Base-by-base conservation (phyloP, 1,139 yeast species). In the Sugiyamaella pinicola region DNA sequence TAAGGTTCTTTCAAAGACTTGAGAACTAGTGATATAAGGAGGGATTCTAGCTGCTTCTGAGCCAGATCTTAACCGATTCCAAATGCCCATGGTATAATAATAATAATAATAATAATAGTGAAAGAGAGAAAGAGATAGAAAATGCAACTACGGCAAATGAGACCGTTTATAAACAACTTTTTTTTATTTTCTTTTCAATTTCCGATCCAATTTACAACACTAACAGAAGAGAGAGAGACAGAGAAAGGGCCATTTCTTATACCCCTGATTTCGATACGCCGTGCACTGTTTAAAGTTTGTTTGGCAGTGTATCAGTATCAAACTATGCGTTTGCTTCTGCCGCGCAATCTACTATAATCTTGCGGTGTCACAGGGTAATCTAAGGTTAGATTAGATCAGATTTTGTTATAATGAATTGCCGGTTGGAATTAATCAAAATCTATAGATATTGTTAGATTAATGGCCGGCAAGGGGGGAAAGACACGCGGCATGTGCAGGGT, bases 51-150 rank as follows among this genome's bases (percentile, higher is more conserved):
- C 26, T 9, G 52, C 46, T 17, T 49, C 57, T 21, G 58, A 55
- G 15, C 44, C 54, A 8, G 58, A 49, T 35, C 59, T 28, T 17
- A 55, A 44, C 19, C 60, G 51, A 15, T 47, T 41, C 21, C 50
- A 39, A 28, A 57, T n/a, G 17, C 35, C 35, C 13, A 31, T 31
- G 8, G n/a, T n/a, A n/a, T n/a, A n/a, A n/a, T n/a, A n/a, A n/a
- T n/a, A n/a, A n/a, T n/a, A n/a, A n/a, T n/a, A n/a, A n/a, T n/a
- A n/a, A n/a, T n/a, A n/a, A n/a, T n/a, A n/a, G n/a, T n/a, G n/a
- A n/a, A n/a, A n/a, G n/a, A n/a, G n/a, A n/a, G n/a, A n/a, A n/a
- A n/a, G n/a, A n/a, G n/a, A n/a, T n/a, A n/a, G n/a, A n/a, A n/a
- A n/a, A n/a, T n/a, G n/a, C n/a, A n/a, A n/a, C n/a, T n/a, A n/a